Evolutionary conservation across 2,329 filamentous ascomycete species (phyloP).

Genomic region (Calonectria multiphialidica): DNA sequence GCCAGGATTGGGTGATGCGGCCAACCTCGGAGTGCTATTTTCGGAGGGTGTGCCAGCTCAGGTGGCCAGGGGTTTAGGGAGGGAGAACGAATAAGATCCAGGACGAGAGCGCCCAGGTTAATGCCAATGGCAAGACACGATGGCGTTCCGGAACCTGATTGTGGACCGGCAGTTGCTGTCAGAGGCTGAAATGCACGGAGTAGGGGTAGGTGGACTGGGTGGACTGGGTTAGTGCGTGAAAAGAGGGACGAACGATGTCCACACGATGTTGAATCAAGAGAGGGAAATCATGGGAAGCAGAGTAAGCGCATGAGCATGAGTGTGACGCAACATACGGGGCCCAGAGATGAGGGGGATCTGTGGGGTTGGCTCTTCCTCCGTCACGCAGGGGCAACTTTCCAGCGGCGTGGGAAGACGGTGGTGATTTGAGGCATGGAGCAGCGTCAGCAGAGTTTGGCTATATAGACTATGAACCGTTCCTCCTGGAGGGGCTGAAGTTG

Average conservation of each 20-base stretch:
- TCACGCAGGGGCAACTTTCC: background rate
- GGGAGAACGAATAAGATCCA: slow-evolving; percentile 10
- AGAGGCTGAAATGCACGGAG: slow-evolving; percentile 1
- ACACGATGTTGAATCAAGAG: background rate
- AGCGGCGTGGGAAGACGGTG: background rate
- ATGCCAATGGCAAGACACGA: background rate
- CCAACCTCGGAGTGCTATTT: slow-evolving; percentile 39
- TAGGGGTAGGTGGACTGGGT: background rate
- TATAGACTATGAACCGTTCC: background rate
- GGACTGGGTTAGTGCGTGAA: background rate
- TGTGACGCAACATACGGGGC: slow-evolving; percentile 6
- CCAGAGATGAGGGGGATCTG: background rate
- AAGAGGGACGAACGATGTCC: background rate
- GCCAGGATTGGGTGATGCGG: slow-evolving; percentile 38
- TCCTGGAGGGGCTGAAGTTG: background rate
- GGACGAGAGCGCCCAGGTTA: background rate
- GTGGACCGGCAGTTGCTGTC: slow-evolving; percentile 1
- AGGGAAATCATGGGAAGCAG: background rate
- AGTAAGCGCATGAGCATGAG: slow-evolving; percentile 9
- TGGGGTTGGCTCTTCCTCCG: background rate
- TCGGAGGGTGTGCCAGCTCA: slow-evolving; percentile 39
- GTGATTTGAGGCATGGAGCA: background rate
- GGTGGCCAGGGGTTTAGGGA: slow-evolving; percentile 23
- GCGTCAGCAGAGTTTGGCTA: background rate
- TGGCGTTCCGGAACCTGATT: slow-evolving; percentile 2